Evolutionary conservation across 2,329 filamentous ascomycete genomes (phyloP).

Genomic region (Penicillium sp.): DNA sequence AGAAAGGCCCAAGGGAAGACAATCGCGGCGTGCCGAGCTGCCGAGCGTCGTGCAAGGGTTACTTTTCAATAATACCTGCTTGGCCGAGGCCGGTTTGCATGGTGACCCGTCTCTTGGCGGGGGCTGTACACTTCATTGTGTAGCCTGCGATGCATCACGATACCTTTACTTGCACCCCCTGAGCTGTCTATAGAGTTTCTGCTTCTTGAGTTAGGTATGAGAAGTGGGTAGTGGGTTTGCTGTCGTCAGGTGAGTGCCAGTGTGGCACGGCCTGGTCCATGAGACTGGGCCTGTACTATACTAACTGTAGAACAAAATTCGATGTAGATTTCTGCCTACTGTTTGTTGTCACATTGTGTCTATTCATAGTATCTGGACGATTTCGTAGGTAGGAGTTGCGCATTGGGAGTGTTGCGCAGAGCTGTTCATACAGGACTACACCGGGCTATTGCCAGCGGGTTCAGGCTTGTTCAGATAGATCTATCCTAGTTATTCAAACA

Average conservation of each 20-base stretch:
- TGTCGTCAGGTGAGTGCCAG: not conserved
- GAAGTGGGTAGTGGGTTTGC: not conserved
- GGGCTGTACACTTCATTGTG: conserved; percentile 14
- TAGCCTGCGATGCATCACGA: not conserved
- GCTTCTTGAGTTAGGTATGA: not conserved
- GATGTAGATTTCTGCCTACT: no score
- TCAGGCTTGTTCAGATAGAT: no score
- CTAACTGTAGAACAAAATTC: no score
- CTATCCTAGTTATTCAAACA: no score
- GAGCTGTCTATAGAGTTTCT: not conserved
- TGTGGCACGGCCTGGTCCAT: no score
- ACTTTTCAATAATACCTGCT: conserved; percentile 12
- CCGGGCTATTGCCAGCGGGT: no score
- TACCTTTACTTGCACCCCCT: not conserved
- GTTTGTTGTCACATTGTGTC: no score
- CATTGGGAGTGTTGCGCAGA: no score
- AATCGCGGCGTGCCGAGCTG: not conserved
- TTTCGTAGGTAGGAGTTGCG: no score
- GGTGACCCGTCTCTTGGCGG: conserved; percentile 19
- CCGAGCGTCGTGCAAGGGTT: conserved; percentile 13
- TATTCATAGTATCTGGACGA: no score
- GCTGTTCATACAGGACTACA: no score
- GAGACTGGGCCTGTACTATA: no score
- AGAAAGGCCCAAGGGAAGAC: not conserved
- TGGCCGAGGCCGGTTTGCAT: not conserved